Percentiles rank a stretch among this genome's conserved stretches.
phyloP scores from a whole-genome alignment of 2,329 filamentous ascomycete genomes.

The Fonsecaea multimorphosa region DNA sequence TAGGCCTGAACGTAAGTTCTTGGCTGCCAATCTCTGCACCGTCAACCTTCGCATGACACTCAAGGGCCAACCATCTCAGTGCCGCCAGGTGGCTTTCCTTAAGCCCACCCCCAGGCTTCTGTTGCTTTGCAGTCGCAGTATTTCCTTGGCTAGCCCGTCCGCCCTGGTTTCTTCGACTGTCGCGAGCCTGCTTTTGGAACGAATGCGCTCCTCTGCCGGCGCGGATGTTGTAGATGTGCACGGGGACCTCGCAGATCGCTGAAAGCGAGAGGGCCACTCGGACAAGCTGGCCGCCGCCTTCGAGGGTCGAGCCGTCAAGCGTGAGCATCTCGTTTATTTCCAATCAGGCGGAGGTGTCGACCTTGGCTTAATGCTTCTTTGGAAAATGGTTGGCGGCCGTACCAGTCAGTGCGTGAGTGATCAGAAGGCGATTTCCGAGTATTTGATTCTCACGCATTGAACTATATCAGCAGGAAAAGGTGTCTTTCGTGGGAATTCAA shows the following conservation, averaged over 20 bases:
- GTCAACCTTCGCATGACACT: constrained; percentile 53
- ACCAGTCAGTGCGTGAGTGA: neutral
- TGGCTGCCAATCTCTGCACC: constrained; percentile 47
- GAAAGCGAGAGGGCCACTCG: constrained; percentile 63
- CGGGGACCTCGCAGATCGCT: constrained; percentile 57
- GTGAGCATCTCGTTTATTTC: constrained; percentile 40
- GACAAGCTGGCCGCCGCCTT: constrained; percentile 68
- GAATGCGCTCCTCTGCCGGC: constrained; percentile 50
- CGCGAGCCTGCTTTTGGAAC: neutral
- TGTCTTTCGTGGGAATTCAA: neutral
- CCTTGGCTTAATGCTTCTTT: neutral
- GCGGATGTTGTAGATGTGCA: constrained; percentile 61
- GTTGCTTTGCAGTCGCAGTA: constrained; percentile 19
- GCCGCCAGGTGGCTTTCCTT: constrained; percentile 64
- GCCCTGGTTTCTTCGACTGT: constrained; percentile 7
- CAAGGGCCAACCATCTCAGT: constrained; percentile 58
- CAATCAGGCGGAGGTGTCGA: neutral
- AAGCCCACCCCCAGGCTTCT: constrained; percentile 56
- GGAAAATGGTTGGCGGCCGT: neutral
- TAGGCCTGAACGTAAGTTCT: constrained; percentile 43
- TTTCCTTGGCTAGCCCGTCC: neutral
- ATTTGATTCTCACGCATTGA: neutral
- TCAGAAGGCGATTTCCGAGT: neutral
- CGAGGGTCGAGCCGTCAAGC: constrained; percentile 63
- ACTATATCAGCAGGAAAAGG: neutral